Conservation (phyloP, 2,329 filamentous ascomycete species). For the Fusarium temperatum region DNA sequence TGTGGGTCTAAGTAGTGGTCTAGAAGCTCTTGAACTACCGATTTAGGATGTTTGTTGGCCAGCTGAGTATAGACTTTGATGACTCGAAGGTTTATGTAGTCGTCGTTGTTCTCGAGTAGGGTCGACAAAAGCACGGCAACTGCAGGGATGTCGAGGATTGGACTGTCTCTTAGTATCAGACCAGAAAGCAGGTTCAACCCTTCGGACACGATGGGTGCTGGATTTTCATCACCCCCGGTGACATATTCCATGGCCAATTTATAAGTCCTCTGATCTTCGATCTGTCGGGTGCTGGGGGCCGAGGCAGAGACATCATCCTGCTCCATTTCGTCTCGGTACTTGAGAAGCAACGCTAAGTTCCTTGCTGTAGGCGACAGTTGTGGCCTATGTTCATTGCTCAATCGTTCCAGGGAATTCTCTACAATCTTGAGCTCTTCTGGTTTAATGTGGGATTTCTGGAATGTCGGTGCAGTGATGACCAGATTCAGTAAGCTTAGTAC, state of each 20-base stretch:
- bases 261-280: slow-evolving; percentile 70
- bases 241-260: slow-evolving; percentile 72
- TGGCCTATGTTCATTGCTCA: slow-evolving; percentile 50
- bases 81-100: slow-evolving; percentile 75
- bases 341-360: slow-evolving; percentile 65
- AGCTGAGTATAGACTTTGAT: slow-evolving; percentile 72
- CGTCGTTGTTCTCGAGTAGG: slow-evolving; percentile 72
- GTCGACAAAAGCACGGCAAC: slow-evolving; percentile 70
- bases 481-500: slow-evolving; percentile 70
- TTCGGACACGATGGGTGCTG: slow-evolving; percentile 72
- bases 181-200: slow-evolving; percentile 68
- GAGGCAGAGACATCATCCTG: slow-evolving; percentile 50
- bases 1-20: slow-evolving; percentile 73
- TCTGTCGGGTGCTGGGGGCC: slow-evolving; percentile 56
- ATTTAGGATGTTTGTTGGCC: slow-evolving; percentile 67
- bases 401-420: slow-evolving; percentile 57
- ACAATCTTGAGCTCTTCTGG: slow-evolving; percentile 54
- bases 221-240: slow-evolving; percentile 64
- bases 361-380: slow-evolving; percentile 62
- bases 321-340: slow-evolving; percentile 64
- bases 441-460: slow-evolving; percentile 59
- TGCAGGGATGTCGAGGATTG: slow-evolving; percentile 72
- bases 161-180: slow-evolving; percentile 63
- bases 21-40: slow-evolving; percentile 69
- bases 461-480: slow-evolving; percentile 65